Evolutionary conservation across 768 basidiomycete genomes (phyloP), one percentile per base, ranked within the genome.

Genomic region (Tephrocybe sp.): DNA sequence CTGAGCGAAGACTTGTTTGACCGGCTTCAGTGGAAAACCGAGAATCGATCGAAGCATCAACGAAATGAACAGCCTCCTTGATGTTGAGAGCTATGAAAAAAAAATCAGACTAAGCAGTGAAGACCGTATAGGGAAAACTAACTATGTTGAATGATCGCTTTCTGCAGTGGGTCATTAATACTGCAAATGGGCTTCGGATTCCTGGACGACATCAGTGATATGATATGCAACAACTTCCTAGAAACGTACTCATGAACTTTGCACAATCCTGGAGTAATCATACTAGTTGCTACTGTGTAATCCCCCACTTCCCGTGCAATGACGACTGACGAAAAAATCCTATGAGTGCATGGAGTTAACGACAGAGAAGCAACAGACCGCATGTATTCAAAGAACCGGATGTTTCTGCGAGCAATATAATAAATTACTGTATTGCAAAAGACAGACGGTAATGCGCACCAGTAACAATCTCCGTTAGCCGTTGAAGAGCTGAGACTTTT

Each of bases 281-380:
- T 82, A 55, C 79, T 84, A 12, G 86, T 87, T 1, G 83, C 83
- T 4, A 88, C 76, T 5, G 78, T 80, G 63, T 86, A 86, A 55
- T 88, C 86, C 6, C 86, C 86, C 9, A 78, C 82, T 59, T 87
- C 85, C 2, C 81, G 73, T 0, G 83, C 81, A 52, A 88, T 82
- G 11, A 84, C 82, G 27, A 88, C 82, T 80, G 31, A 22, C 4
- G 5, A 7, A n/a, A 42, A 12, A 34, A 39, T 47, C 46, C 38
- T 41, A 32, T 36, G 1, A 47, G 6, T 39, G 12, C 25, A 25
- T 19, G 37, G 31, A 18, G 9, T 25, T 27, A 9, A 5, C n/a
- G n/a, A n/a, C n/a, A 34, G 37, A 9, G 1, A 28, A 5, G n/a
- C 9, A 15, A 55, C 62, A 18, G 65, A 78, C 78, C 76, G 52